Percentiles rank a stretch among this genome's conserved stretches.
These are phyloP conservation scores for Fusarium tjaetaba DNA, from an alignment of 2,329 filamentous ascomycete species.

Conservation along the genomic window DNA sequence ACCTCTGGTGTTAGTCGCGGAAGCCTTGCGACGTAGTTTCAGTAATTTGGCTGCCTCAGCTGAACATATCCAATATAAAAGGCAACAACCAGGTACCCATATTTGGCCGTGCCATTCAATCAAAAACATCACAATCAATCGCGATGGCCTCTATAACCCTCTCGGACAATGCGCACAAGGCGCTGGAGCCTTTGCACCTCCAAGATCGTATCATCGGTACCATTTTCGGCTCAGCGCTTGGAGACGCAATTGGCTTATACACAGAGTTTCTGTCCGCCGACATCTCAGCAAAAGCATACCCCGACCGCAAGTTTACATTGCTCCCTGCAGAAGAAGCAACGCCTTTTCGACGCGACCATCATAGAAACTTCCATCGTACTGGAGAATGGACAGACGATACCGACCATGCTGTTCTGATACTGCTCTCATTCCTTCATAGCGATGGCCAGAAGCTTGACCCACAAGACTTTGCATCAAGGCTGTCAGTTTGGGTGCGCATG, in stretches of 20 bases:
- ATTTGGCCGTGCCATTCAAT: too few relatives aligned
- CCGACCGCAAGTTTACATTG: constrained; percentile 53
- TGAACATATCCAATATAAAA: not conserved
- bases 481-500: constrained; percentile 58
- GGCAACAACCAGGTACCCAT: not conserved
- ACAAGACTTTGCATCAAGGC: constrained; percentile 55
- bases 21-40: constrained; percentile 25
- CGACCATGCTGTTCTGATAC: constrained; percentile 60
- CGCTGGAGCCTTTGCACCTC: constrained; percentile 34
- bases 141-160: constrained; percentile 25
- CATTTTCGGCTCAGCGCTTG: constrained; percentile 61
- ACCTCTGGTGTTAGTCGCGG: constrained; percentile 5
- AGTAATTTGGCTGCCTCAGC: constrained; percentile 28
- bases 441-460: constrained; percentile 51
- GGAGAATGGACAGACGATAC: constrained; percentile 66
- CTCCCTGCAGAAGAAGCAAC: constrained; percentile 49
- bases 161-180: constrained; percentile 23
- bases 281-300: constrained; percentile 50
- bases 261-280: constrained; percentile 60
- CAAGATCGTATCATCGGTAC: constrained; percentile 55
- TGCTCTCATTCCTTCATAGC: constrained; percentile 59
- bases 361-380: constrained; percentile 54
- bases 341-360: constrained; percentile 55
- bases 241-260: constrained; percentile 64
- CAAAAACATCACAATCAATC: not conserved